Percentiles rank a stretch among this genome's conserved stretches.
Conservation (phyloP, 148 eudicot species). For the Rheum nobile region DNA sequence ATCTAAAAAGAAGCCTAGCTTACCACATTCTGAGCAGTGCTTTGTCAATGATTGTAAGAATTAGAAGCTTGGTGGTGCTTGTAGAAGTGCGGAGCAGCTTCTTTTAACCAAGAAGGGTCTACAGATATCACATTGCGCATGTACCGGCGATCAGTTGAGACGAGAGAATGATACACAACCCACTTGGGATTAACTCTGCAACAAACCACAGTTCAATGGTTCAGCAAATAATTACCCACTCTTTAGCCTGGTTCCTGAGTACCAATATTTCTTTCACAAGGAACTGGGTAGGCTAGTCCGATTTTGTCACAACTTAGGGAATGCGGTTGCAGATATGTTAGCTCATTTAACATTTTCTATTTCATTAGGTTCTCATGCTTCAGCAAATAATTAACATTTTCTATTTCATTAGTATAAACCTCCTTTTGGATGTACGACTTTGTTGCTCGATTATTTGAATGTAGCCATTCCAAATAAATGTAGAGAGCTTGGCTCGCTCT, state of each 20-base stretch:
- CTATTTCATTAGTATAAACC: too few relatives aligned
- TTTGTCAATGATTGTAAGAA: slow-evolving; percentile 1
- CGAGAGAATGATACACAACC: slow-evolving; percentile 72
- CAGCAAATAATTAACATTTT: neutral
- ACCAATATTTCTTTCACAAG: too few relatives aligned
- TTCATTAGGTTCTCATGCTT: neutral
- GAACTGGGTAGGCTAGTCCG: too few relatives aligned
- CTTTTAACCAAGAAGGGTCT: slow-evolving; percentile 78
- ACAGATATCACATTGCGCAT: slow-evolving; percentile 90
- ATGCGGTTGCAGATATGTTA: too few relatives aligned
- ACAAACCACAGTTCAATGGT: slow-evolving; percentile 1
- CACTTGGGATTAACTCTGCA: slow-evolving; percentile 98
- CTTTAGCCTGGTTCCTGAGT: too few relatives aligned
- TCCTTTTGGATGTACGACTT: too few relatives aligned
- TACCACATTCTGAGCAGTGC: neutral
- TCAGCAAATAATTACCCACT: too few relatives aligned
- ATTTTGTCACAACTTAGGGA: too few relatives aligned
- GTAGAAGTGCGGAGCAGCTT: slow-evolving; percentile 83
- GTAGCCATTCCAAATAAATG: too few relatives aligned
- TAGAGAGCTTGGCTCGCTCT: too few relatives aligned
- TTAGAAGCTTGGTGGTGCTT: slow-evolving; percentile 29
- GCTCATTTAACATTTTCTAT: too few relatives aligned
- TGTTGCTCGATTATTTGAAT: too few relatives aligned
- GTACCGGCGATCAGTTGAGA: slow-evolving; percentile 84
- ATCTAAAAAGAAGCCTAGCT: neutral